A percentile compares a stretch with the other conserved stretches of the same genome.
phyloP scores from a whole-genome alignment of 768 basidiomycete species.

The Pisolithus sp. region DNA sequence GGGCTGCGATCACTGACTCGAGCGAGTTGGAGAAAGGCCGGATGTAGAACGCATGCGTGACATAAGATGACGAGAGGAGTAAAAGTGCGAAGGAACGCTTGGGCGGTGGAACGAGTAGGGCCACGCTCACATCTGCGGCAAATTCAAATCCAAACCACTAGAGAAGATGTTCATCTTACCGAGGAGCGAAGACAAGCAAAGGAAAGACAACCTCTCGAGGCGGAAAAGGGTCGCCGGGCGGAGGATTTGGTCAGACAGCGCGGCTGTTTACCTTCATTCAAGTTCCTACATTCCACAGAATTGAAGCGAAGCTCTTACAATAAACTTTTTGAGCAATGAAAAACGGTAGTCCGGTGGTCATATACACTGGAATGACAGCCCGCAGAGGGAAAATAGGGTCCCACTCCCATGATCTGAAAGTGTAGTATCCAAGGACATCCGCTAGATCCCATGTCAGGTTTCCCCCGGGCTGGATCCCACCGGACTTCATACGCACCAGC shows the following conservation, averaged over 20 bases:
- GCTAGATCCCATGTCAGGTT: slow-evolving; percentile 14
- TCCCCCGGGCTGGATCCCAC: slow-evolving; percentile 2
- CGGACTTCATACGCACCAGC: slow-evolving; percentile 23
- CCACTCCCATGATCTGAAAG: slow-evolving; percentile 35
- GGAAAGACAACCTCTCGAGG: slow-evolving; percentile 25
- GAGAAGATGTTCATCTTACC: slow-evolving; percentile 17
- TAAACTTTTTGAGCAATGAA: slow-evolving; percentile 9
- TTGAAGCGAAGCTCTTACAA: neutral
- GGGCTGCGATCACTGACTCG: slow-evolving; percentile 27
- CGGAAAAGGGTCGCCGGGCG: slow-evolving; percentile 20
- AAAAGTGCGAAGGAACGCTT: slow-evolving; percentile 17
- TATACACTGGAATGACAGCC: slow-evolving; percentile 27
- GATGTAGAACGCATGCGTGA: slow-evolving; percentile 32
- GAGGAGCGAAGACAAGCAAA: slow-evolving; percentile 26
- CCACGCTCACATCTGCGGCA: slow-evolving; percentile 19
- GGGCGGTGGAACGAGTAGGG: slow-evolving; percentile 16
- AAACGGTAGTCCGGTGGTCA: slow-evolving; percentile 31
- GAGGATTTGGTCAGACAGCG: neutral
- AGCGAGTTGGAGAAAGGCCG: slow-evolving; percentile 36
- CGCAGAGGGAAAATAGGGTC: slow-evolving; percentile 27
- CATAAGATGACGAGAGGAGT: slow-evolving; percentile 32
- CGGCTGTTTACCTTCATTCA: slow-evolving; percentile 11
- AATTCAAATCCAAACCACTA: slow-evolving; percentile 3
- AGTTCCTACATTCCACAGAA: slow-evolving; percentile 17
- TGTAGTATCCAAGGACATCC: slow-evolving; percentile 21